Percentiles rank a stretch among this genome's conserved stretches.
Conservation (phyloP, 345 rosid species). For the Corchorus olitorius region DNA sequence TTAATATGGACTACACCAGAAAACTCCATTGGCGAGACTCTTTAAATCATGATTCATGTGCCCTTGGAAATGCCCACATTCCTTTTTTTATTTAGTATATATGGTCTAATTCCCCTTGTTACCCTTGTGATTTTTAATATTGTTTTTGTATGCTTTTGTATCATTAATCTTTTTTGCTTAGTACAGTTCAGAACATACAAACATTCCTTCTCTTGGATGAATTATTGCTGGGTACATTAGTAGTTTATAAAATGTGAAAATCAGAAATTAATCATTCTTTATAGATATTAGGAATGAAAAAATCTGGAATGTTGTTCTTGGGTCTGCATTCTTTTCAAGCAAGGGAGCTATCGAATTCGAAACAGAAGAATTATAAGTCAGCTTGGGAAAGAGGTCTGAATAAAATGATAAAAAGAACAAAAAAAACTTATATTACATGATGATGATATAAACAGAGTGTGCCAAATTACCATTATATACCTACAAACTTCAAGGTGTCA, state of each 20-base stretch:
- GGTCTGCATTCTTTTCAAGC: too few species aligned
- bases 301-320: too few species aligned
- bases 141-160: background rate
- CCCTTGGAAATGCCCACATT: constrained; percentile 21
- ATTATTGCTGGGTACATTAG: background rate
- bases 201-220: background rate
- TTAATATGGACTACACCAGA: background rate
- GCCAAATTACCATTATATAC: too few species aligned
- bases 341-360: too few species aligned
- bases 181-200: background rate
- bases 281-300: too few species aligned
- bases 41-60: constrained; percentile 21
- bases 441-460: too few species aligned
- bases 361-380: too few species aligned
- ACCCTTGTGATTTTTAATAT: background rate
- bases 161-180: background rate
- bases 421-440: too few species aligned
- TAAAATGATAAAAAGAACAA: too few species aligned
- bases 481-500: background rate
- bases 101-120: background rate
- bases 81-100: background rate
- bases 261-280: too few species aligned
- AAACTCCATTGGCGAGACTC: background rate
- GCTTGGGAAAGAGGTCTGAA: too few species aligned
- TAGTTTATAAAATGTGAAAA: too few species aligned